These are phyloP conservation scores for Lentinula novae-zelandiae DNA, from an alignment of 1,284 basidiomycete genomes.

Conservation along the genomic window DNA sequence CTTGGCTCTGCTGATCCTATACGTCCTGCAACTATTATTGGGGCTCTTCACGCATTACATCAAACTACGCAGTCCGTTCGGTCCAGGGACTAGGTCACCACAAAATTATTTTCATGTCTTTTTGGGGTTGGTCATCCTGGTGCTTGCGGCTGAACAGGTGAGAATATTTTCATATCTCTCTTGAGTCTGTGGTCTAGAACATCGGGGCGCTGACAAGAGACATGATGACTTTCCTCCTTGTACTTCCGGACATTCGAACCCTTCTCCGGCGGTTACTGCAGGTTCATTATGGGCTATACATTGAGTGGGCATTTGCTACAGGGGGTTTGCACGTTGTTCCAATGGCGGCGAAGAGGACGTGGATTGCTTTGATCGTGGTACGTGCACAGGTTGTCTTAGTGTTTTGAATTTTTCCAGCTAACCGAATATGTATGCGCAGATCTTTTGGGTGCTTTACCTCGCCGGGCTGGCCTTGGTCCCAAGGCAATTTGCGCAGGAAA, in stretches of 20 bases:
- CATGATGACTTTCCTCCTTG: neutral
- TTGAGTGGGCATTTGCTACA: slow-evolving; percentile 37
- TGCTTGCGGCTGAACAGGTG: slow-evolving; percentile 46
- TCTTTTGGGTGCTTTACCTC: slow-evolving; percentile 12
- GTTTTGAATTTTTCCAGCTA: neutral
- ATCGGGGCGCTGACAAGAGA: neutral
- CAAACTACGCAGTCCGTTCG: slow-evolving; percentile 36
- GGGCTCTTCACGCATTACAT: slow-evolving; percentile 51
- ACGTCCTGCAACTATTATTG: slow-evolving; percentile 46
- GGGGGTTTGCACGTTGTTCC: slow-evolving; percentile 37
- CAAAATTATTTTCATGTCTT: slow-evolving; percentile 47
- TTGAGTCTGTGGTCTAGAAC: neutral
- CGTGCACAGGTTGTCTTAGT: slow-evolving; percentile 17
- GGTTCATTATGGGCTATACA: slow-evolving; percentile 46
- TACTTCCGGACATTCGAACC: neutral
- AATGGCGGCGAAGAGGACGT: slow-evolving; percentile 39
- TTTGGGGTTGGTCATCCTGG: slow-evolving; percentile 42
- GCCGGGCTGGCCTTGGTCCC: slow-evolving; percentile 4
- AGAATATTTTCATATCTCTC: neutral
- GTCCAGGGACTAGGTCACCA: slow-evolving; percentile 32
- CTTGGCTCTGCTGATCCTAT: slow-evolving; percentile 52
- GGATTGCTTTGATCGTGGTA: slow-evolving; percentile 46
- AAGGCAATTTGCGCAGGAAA: slow-evolving; percentile 6
- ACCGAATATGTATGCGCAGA: neutral
- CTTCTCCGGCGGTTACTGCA: slow-evolving; percentile 15